Percentiles rank a stretch among this genome's conserved stretches.
Conservation (phyloP, 1,284 basidiomycete genomes). For the Fomitopsis pinicola region DNA sequence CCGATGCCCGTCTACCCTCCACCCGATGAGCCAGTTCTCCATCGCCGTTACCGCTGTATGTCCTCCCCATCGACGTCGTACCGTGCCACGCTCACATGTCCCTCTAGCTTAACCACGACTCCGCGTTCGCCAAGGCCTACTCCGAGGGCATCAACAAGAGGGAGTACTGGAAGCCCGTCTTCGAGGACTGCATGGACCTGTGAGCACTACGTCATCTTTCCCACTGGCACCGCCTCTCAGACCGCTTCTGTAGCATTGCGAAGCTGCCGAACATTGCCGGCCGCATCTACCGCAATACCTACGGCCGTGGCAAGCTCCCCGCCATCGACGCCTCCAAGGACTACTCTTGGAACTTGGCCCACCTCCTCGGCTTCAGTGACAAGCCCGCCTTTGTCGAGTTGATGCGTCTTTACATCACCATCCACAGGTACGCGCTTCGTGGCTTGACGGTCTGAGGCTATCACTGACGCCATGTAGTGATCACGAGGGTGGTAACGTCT, state of each 20-base stretch:
- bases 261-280: slow-evolving; percentile 97
- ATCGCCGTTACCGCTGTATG: slow-evolving; percentile 89
- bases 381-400: slow-evolving; percentile 91
- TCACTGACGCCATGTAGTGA: slow-evolving; percentile 50
- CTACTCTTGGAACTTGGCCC: slow-evolving; percentile 91
- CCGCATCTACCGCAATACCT: slow-evolving; percentile 95
- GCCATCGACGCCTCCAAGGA: slow-evolving; percentile 87
- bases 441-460: background rate
- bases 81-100: slow-evolving; percentile 6
- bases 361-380: slow-evolving; percentile 90
- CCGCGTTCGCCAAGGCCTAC: slow-evolving; percentile 95
- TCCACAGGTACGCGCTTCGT: slow-evolving; percentile 63
- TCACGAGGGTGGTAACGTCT: slow-evolving; percentile 98
- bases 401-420: slow-evolving; percentile 95
- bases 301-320: slow-evolving; percentile 85
- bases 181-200: slow-evolving; percentile 98
- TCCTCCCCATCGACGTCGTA: slow-evolving; percentile 16
- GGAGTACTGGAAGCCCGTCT: slow-evolving; percentile 96
- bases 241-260: slow-evolving; percentile 62
- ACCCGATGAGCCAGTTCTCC: slow-evolving; percentile 97
- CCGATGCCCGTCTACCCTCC: slow-evolving; percentile 88
- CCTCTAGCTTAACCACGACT: slow-evolving; percentile 88
- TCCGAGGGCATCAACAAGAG: slow-evolving; percentile 90
- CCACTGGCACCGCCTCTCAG: background rate
- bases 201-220: slow-evolving; percentile 30